Evolutionary conservation across 768 basidiomycete species (phyloP), one percentile per base, ranked within the genome.

Genomic region (Pleurotus ostreatus): DNA sequence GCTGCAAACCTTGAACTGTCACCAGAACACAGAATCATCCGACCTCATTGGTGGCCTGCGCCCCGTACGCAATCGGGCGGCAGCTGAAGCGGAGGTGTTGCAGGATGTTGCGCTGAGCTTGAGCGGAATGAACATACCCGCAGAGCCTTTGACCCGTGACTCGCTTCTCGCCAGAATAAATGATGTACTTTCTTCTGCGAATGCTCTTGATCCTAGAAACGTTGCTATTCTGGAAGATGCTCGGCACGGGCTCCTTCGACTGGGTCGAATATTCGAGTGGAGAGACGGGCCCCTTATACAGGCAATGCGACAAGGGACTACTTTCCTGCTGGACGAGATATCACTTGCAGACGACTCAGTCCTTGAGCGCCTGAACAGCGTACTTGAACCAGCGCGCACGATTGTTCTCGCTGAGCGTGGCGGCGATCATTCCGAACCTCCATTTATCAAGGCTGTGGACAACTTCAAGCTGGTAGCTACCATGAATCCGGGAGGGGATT

Each of bases 401-500:
- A 83, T 98, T 26, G 89, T 97, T 4, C 80, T 99, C 11, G 97
- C 97, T 0, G 97, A 99, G 69, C 88, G 86, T 46, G 94, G 94
- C 1, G 93, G 92, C 9, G 81, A 79, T 43, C 82, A 86, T 58
- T 74, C 82, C 9, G 86, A 85, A 30, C 78, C 87, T 59, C 82
- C 87, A 26, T 77, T 78, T 5, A 75, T 98, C 41, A 74, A 71
- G 16, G 95, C 94, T 6, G 67, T 73, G 5, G 72, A 78, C 3
- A 72, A 71, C 1, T 99, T 99, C 78, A 88, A 94, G 67, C 83
- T 99, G 38, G 77, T 98, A 0, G 94, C 97, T 2, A 98, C 97
- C 2, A 99, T 99, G 97, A 99, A 99, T 68, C 97, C 97, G 0
- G 97, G 97, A 16, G 97, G 97, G 12, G 97, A 99, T 65, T 98